Base-by-base conservation (phyloP, 371 early-diverging fungal species). In the Zancudomyces culisetae region DNA sequence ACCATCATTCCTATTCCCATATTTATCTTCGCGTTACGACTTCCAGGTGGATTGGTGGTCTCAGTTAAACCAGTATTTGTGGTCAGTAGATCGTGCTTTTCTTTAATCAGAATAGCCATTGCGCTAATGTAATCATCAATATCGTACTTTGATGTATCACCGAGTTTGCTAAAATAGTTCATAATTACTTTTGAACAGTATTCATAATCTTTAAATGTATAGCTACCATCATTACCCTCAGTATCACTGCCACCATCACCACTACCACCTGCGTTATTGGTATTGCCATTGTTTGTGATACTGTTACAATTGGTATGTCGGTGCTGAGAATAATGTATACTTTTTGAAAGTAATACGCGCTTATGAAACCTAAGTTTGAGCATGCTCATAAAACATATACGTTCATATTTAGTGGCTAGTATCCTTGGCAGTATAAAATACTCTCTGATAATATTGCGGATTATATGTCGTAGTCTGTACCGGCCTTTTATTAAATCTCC, bases 351-450 rank as follows among this genome's bases (percentile, higher is more conserved):
- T 8, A 74, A 55, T 46, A 66, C 70, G 43, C 70, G 64, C 51
- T 72, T 74, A 19, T 71, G 62, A 12, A 76, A 72, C 52, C 75
- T 73, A 10, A 74, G 57, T n/a, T 74, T 60, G 56, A 72, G 68
- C 47, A 60, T 56, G 54, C 61, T 72, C 42, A 74, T 58, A 55
- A 74, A 75, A 35, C 72, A 62, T 20, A 76, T 61, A 43, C 68
- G 60, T 6, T 70, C 68, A 59, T 77, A 77, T 26, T 49, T 64
- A 62, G 49, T 56, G 6, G 76, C 70, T 2, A 73, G 54, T 2
- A 59, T 61, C 50, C 50, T 55, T 2, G 66, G 55, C 29, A 74
- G 41, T n/a, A 64, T 51, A 54, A 74, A 74, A 23, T 70, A 67
- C 6, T 43, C 41, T 59, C 56, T 60, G 15, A 74, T 64, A 15